phyloP scores from a whole-genome alignment of 176 grass and related monocot species.

The Aegilops longissima region DNA sequence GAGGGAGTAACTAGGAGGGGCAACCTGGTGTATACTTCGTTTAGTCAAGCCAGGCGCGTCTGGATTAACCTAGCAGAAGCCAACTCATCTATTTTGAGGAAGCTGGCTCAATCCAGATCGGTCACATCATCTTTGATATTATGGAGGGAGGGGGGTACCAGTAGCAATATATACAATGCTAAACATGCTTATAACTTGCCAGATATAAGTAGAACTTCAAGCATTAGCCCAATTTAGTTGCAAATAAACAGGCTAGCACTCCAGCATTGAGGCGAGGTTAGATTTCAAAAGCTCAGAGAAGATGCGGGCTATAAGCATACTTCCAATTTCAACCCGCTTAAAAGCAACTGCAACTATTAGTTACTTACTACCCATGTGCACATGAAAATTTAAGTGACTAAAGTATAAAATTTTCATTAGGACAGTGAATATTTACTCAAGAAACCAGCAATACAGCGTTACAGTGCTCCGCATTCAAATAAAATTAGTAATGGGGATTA shows the following conservation, averaged over 20 bases:
- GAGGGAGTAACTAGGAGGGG: background rate
- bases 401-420: background rate
- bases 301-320: background rate
- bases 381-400: background rate
- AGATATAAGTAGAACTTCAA: background rate
- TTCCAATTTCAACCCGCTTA: conserved; percentile 4
- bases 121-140: background rate
- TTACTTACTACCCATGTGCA: background rate
- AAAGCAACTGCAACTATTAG: background rate
- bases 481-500: background rate
- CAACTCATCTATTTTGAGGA: background rate
- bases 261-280: background rate
- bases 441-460: background rate
- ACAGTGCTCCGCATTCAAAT: background rate
- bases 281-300: background rate
- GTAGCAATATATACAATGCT: background rate
- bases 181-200: background rate
- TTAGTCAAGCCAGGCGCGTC: background rate
- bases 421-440: background rate
- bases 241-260: background rate
- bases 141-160: background rate
- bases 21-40: background rate
- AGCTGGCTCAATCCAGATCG: background rate
- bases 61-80: conserved; percentile 24
- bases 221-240: background rate